Evolutionary conservation across 2,329 filamentous ascomycete species (phyloP).

Genomic region (Arthroderma sp.): DNA sequence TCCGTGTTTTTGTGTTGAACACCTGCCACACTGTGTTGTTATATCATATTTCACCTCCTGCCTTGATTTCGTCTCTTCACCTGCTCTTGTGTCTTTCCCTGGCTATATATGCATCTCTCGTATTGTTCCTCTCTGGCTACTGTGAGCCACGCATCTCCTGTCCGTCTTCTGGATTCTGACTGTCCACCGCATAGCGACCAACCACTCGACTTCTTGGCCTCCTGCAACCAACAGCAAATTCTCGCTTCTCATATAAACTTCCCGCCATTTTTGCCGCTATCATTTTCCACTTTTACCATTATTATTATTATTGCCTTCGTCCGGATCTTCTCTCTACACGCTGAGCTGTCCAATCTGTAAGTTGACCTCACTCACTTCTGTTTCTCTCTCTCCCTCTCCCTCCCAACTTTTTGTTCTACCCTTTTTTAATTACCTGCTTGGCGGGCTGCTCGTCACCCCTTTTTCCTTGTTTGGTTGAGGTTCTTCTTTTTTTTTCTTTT

Average conservation of each 20-base stretch:
- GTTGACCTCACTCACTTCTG: neutral
- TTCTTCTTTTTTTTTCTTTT: constrained; percentile 10
- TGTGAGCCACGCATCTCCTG: no score
- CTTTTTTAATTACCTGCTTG: constrained; percentile 5
- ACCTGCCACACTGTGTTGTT: neutral
- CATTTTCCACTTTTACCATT: neutral
- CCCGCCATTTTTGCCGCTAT: neutral
- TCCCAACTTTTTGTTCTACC: constrained; percentile 6
- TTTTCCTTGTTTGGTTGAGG: constrained; percentile 2
- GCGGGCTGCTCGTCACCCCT: constrained; percentile 4
- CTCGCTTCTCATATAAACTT: constrained; percentile 16
- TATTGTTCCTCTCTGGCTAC: no score
- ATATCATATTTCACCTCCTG: no score
- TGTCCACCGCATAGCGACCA: neutral
- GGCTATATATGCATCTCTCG: no score
- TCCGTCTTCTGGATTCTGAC: no score
- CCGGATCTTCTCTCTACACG: neutral
- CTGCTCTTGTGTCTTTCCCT: no score
- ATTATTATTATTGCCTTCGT: neutral
- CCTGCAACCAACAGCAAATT: constrained; percentile 14
- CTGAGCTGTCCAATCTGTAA: no score
- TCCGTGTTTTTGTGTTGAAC: constrained; percentile 6
- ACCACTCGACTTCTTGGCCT: constrained; percentile 14
- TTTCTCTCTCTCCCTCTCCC: constrained; percentile 10
- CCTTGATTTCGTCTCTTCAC: no score